phyloP scores from a whole-genome alignment of 2,329 filamentous ascomycete species.

The Elsinoe perseae region DNA sequence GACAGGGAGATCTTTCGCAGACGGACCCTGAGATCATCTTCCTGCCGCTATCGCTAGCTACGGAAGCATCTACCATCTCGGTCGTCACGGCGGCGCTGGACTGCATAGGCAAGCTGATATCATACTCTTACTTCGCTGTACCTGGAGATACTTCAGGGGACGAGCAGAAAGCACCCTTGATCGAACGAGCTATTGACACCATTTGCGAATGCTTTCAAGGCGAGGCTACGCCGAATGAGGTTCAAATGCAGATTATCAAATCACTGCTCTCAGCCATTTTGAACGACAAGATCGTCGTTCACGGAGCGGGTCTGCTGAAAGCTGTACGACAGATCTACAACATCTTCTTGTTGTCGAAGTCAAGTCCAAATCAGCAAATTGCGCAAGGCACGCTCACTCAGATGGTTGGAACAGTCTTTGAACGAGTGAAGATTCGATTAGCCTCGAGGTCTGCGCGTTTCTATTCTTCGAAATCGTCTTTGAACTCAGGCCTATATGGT shows the following conservation, averaged over 20 bases:
- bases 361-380: constrained; percentile 88
- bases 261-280: constrained; percentile 89
- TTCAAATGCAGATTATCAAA: constrained; percentile 97
- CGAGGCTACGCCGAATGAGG: constrained; percentile 82
- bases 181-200: constrained; percentile 95
- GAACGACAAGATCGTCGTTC: constrained; percentile 98
- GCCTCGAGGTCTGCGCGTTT: constrained; percentile 77
- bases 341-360: constrained; percentile 92
- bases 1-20: constrained; percentile 63
- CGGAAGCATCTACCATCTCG: constrained; percentile 74
- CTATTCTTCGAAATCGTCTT: constrained; percentile 42
- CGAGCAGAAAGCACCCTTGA: constrained; percentile 53
- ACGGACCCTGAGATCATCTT: constrained; percentile 91
- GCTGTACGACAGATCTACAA: constrained; percentile 98
- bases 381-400: constrained; percentile 95
- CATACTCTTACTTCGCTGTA: constrained; percentile 94
- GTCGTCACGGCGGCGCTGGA: constrained; percentile 87
- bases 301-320: constrained; percentile 90
- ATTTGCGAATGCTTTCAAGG: constrained; percentile 99
- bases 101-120: constrained; percentile 97
- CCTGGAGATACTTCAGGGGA: constrained; percentile 38
- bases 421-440: constrained; percentile 78
- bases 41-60: constrained; percentile 79
- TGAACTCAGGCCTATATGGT: constrained; percentile 26
- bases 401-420: constrained; percentile 98